A percentile compares a stretch with the other conserved stretches of the same genome.
These are phyloP conservation scores for Zygosaccharomyces pseudobailii DNA, from an alignment of 1,139 yeast genomes.

Conservation along the genomic window DNA sequence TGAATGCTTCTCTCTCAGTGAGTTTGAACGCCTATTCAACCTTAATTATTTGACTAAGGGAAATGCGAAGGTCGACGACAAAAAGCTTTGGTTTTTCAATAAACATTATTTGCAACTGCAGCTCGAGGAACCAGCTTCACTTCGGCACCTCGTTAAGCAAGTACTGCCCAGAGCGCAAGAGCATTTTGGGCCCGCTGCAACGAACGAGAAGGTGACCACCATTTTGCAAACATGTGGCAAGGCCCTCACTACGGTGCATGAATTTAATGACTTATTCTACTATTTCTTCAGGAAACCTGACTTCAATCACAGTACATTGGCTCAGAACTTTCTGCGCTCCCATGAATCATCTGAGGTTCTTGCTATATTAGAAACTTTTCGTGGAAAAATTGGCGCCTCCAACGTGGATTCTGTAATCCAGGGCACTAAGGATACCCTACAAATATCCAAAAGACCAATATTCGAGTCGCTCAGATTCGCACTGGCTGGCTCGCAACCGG, in stretches of 20 bases:
- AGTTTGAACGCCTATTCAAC: conserved; percentile 44
- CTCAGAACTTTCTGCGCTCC: conserved; percentile 20
- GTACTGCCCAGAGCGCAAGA: conserved; percentile 25
- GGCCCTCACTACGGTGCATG: conserved; percentile 45
- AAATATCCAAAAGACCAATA: conserved; percentile 43
- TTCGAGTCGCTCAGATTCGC: conserved; percentile 66
- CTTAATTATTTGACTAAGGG: conserved; percentile 82
- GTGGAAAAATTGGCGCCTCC: conserved; percentile 7
- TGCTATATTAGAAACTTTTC: conserved; percentile 18
- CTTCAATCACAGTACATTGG: conserved; percentile 21
- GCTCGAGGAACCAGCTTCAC: conserved; percentile 36
- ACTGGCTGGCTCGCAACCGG: conserved; percentile 67
- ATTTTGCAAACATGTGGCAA: conserved; percentile 34
- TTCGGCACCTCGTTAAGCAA: conserved; percentile 37
- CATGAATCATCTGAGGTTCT: conserved; percentile 15
- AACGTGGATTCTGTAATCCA: conserved; percentile 29
- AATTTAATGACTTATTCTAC: conserved; percentile 42
- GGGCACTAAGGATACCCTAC: conserved; percentile 9
- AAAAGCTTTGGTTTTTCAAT: conserved; percentile 71
- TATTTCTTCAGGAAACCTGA: conserved; percentile 49
- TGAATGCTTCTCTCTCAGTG: conserved; percentile 56
- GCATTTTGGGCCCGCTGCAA: conserved; percentile 12
- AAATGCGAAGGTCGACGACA: conserved; percentile 82
- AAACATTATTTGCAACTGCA: conserved; percentile 51
- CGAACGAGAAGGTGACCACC: conserved; percentile 19